Percentiles rank a stretch among this genome's conserved stretches.
Conservation (phyloP, 805 yeast genomes). For the Candida dendrica region DNA sequence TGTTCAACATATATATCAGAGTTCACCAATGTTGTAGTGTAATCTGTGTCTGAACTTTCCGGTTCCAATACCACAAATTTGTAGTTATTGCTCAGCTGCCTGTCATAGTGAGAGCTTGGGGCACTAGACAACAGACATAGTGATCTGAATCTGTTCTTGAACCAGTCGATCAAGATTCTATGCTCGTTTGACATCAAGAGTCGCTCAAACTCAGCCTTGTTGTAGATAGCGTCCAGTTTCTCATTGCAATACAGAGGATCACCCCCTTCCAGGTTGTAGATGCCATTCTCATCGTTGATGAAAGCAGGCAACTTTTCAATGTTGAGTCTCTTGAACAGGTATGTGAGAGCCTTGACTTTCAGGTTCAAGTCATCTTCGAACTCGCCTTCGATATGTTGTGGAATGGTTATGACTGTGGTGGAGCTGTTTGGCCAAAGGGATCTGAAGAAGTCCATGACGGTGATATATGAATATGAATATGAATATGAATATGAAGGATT, state of each 20-base stretch:
- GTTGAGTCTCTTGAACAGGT: constrained; percentile 46
- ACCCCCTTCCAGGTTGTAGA: constrained; percentile 7
- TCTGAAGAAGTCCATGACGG: constrained; percentile 17
- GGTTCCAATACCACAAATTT: constrained; percentile 33
- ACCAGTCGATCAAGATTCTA: constrained; percentile 58
- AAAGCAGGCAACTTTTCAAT: constrained; percentile 38
- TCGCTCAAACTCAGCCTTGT: constrained; percentile 35
- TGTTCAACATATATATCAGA: constrained; percentile 57
- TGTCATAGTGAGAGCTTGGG: constrained; percentile 30
- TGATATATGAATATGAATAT: too few relatives aligned
- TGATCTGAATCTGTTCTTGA: constrained; percentile 59
- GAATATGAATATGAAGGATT: too few relatives aligned
- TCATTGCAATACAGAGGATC: constrained; percentile 6
- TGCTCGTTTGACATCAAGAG: constrained; percentile 48
- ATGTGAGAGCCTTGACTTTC: constrained; percentile 51
- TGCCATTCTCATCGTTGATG: constrained; percentile 24
- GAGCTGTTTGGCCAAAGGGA: constrained; percentile 28
- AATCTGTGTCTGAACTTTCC: constrained; percentile 35
- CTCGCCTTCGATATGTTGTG: constrained; percentile 39
- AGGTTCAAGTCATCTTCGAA: constrained; percentile 53
- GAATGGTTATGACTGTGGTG: constrained; percentile 34
- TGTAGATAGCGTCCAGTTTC: constrained; percentile 52
- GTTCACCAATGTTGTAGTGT: constrained; percentile 35
- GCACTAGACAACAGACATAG: constrained; percentile 44
- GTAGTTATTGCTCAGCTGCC: constrained; percentile 15